Evolutionary conservation across 306 rosid species (phyloP), one percentile per base, ranked within the genome.

Genomic region (Gillenia trifoliata): DNA sequence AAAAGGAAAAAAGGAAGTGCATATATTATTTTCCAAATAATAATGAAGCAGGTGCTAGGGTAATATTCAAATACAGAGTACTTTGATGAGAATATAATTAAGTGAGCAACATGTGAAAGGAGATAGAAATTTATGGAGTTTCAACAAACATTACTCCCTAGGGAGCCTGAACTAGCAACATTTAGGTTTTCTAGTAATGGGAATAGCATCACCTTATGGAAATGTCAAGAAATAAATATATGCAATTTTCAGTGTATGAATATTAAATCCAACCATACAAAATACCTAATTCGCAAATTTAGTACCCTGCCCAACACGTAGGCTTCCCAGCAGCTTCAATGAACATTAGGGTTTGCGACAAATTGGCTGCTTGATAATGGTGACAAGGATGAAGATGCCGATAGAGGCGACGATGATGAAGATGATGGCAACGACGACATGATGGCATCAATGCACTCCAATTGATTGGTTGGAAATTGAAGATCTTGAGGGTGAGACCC

Each of bases 401-500:
- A 70, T 22, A 40, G 31, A 3, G 61, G 20, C 15, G 41, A 50
- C 4, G 10, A 80, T 72, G 78, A 91, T 75, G 30, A 38, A 36
- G 76, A 64, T 16, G 74, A 65, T 36, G 87, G 84, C 71, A 85
- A 66, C 1, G 89, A 81, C 38, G 90, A 73, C 66, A 84, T 70
- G 70, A 91, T 64, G 23, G 80, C 72, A 54, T 85, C 91, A 61
- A 78, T 80, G 68, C 70, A 80, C 73, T 89, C 92, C 88, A 83
- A 62, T 75, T 87, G 91, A 77, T 83, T 81, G 29, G 71, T 41
- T 29, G 55, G 71, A 40, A 81, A 13, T 64, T 68, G 59, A 66
- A 78, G 76, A 81, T 87, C 80, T 59, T 66, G 81, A 25, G 85
- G 74, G 68, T 34, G 68, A 55, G 71, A 78, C 3, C 33, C 66